Base-by-base conservation (phyloP, 805 yeast genomes). In the Torulaspora quercuum region DNA sequence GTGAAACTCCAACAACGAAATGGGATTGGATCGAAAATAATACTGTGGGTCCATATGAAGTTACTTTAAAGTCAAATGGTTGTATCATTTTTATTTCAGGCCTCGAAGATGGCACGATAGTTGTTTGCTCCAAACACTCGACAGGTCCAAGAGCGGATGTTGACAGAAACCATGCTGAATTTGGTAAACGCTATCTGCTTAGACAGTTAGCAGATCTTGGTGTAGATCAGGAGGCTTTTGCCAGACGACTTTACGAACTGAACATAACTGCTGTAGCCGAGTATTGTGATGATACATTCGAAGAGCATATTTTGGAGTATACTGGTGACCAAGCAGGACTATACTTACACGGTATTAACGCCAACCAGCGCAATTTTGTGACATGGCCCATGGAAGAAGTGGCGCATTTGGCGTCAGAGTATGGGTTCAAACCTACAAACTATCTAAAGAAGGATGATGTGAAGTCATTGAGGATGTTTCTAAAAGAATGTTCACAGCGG, bases 81-180 rank as follows among this genome's bases (percentile, higher is more conserved):
- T 92, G 97, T 53, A 88, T 92, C 35, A 78, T 85, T 2, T 77
- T 92, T 42, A 71, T 92, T 9, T 70, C 95, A 1, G 97, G 90
- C 0, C 61, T 86, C 11, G 70, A 65, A 13, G 80, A 82, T 49
- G 95, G 95, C 0, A 73, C 82, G 0, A 61, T 92, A 10, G 70
- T 90, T 2, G 95, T 89, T 0, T 87, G 97, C 48, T 85, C 95
- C 4, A 92, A 92, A 52, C 92, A 90, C 58, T 79, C 95, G 0
- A 82, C 94, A 1, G 97, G 97, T 0, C 66, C 68, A 0, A 57
- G 79, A 30, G 70, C 65, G 6, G 83, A 74, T 35, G 57, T 65
- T 4, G 61, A 58, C 5, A 70, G 73, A 42, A 82, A 81, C 52
- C 97, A 92, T 58, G 89, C 96, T 0, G 54, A 67, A 24, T 82